phyloP scores from a whole-genome alignment of 768 basidiomycete species.

The Clathrus columnatus region DNA sequence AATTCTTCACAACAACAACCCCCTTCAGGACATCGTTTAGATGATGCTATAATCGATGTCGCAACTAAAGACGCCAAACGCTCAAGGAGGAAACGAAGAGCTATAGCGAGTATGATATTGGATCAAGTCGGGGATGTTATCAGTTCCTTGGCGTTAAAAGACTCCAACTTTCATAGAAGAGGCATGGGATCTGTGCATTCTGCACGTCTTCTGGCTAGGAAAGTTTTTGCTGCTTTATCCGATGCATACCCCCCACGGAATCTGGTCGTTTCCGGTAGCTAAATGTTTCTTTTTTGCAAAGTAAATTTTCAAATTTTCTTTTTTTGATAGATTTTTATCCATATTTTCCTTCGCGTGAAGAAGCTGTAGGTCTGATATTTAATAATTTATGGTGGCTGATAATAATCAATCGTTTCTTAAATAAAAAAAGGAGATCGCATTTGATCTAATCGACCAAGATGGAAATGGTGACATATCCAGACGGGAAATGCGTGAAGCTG shows the following conservation, averaged over 20 bases:
- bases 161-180: slow-evolving; percentile 49
- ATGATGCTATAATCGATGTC: not conserved
- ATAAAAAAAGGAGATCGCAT: slow-evolving; percentile 58
- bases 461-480: slow-evolving; percentile 76
- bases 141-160: slow-evolving; percentile 61
- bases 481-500: slow-evolving; percentile 74
- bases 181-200: slow-evolving; percentile 50
- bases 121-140: slow-evolving; percentile 64
- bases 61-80: not conserved
- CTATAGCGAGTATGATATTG: slow-evolving; percentile 58
- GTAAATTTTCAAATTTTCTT: slow-evolving; percentile 2
- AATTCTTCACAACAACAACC: not conserved
- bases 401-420: not conserved
- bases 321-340: slow-evolving; percentile 58
- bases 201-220: slow-evolving; percentile 57
- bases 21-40: not conserved
- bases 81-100: slow-evolving; percentile 30
- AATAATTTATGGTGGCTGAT: not conserved
- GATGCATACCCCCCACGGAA: slow-evolving; percentile 50
- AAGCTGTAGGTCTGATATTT: slow-evolving; percentile 44
- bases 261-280: slow-evolving; percentile 57
- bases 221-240: slow-evolving; percentile 55
- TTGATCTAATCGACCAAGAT: slow-evolving; percentile 68
- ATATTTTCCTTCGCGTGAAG: slow-evolving; percentile 62
- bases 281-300: not conserved